A percentile compares a stretch with the other conserved stretches of the same genome.
phyloP scores from a whole-genome alignment of 139 green algal genomes.

The Haematococcus sp. region DNA sequence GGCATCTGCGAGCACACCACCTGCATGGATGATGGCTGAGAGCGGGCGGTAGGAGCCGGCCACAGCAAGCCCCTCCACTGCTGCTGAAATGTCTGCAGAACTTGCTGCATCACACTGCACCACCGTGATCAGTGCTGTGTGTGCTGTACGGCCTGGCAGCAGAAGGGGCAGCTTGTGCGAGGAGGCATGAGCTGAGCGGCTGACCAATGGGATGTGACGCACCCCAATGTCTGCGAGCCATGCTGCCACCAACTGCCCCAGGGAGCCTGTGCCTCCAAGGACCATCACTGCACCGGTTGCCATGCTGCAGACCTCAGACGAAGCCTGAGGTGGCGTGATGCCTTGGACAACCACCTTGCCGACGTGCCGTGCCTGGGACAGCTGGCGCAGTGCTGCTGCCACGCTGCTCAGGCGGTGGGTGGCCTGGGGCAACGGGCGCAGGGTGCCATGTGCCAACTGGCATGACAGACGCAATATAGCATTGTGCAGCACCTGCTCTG shows the following conservation, averaged over 20 bases:
- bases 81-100: slow-evolving; percentile 15
- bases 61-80: not conserved
- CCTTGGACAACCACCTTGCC: slow-evolving; percentile 75
- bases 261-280: slow-evolving; percentile 71
- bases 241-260: slow-evolving; percentile 55
- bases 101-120: slow-evolving; percentile 25
- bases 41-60: not conserved
- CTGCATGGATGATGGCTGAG: slow-evolving; percentile 52
- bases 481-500: slow-evolving; percentile 39
- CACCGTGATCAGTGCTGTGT: slow-evolving; percentile 17
- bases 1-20: slow-evolving; percentile 69
- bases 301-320: not conserved
- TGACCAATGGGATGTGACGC: slow-evolving; percentile 39
- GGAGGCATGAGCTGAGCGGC: slow-evolving; percentile 29
- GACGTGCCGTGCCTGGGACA: slow-evolving; percentile 80
- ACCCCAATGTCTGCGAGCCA: slow-evolving; percentile 56
- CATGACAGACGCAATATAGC: slow-evolving; percentile 34
- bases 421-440: slow-evolving; percentile 35
- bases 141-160: not conserved
- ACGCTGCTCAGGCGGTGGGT: slow-evolving; percentile 36
- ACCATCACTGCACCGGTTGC: slow-evolving; percentile 39
- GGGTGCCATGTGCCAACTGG: slow-evolving; percentile 22
- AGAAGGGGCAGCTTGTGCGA: not conserved
- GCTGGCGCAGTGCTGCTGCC: slow-evolving; percentile 68
- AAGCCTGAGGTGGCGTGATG: not conserved